A percentile compares a stretch with the other conserved stretches of the same genome.
Conservation (phyloP, 371 early-diverging fungal genomes). For the Dipsacomyces acuminosporus region DNA sequence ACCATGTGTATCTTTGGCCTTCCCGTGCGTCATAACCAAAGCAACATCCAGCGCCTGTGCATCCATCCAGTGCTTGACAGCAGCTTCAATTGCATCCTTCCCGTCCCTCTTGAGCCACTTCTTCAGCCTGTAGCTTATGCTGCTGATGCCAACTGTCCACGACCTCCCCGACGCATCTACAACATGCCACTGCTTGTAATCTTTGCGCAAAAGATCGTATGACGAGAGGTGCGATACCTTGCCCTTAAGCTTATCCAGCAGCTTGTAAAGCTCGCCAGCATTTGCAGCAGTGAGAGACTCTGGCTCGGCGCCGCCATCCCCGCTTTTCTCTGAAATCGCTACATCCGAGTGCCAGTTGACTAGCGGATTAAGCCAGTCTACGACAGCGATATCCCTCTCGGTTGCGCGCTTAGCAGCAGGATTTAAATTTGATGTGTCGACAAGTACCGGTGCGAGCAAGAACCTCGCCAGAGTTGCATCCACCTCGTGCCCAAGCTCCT, state of each 20-base stretch:
- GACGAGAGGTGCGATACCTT: constrained; percentile 43
- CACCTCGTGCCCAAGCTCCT: constrained; percentile 1
- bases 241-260: constrained; percentile 49
- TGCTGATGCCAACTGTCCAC: constrained; percentile 50
- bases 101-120: constrained; percentile 45
- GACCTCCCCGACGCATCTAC: neutral
- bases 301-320: neutral
- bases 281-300: constrained; percentile 7
- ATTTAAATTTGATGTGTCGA: constrained; percentile 53
- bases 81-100: constrained; percentile 6
- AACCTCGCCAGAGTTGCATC: constrained; percentile 41
- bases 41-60: constrained; percentile 27
- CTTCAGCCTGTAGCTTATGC: constrained; percentile 38
- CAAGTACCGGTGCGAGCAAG: constrained; percentile 50
- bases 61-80: constrained; percentile 20
- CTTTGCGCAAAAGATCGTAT: constrained; percentile 51
- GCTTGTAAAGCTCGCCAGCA: constrained; percentile 28
- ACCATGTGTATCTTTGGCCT: constrained; percentile 9
- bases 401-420: constrained; percentile 44
- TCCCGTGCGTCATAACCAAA: constrained; percentile 45
- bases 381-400: constrained; percentile 35
- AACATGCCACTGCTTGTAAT: constrained; percentile 53
- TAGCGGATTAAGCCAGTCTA: constrained; percentile 29
- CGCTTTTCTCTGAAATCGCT: too few species aligned
- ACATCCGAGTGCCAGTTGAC: constrained; percentile 19